These are phyloP conservation scores for Ogataea paradorogensis DNA, from an alignment of 805 yeast genomes.

Conservation along the genomic window DNA sequence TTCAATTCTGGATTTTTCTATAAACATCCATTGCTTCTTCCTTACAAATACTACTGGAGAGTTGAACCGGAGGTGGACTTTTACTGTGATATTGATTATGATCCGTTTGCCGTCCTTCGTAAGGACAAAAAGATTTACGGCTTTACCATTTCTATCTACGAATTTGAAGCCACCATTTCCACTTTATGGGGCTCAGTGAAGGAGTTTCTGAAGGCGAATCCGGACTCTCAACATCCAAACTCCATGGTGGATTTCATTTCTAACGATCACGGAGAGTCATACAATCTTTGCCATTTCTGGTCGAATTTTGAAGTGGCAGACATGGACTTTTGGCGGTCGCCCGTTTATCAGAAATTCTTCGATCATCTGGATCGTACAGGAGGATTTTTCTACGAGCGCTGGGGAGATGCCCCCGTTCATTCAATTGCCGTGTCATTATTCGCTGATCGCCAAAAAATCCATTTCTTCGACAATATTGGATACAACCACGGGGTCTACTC, in stretches of 20 bases:
- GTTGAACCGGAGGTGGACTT: conserved; percentile 68
- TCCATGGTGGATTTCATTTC: conserved; percentile 63
- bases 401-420: conserved; percentile 96
- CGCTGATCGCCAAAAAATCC: conserved; percentile 53
- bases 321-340: conserved; percentile 61
- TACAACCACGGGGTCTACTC: conserved; percentile 57
- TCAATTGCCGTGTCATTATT: conserved; percentile 69
- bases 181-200: conserved; percentile 55
- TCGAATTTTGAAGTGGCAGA: conserved; percentile 75
- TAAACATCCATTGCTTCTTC: conserved; percentile 52
- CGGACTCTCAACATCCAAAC: conserved; percentile 40
- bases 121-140: conserved; percentile 59
- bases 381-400: conserved; percentile 82
- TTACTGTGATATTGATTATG: conserved; percentile 60
- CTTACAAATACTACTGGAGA: conserved; percentile 73
- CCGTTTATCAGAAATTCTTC: conserved; percentile 57
- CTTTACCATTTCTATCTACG: conserved; percentile 63
- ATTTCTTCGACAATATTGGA: conserved; percentile 73
- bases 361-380: conserved; percentile 62
- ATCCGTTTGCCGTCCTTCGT: conserved; percentile 59
- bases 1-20: conserved; percentile 52
- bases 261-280: conserved; percentile 58
- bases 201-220: conserved; percentile 42
- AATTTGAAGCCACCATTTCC: conserved; percentile 56
- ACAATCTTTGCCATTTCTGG: conserved; percentile 82